phyloP scores from a whole-genome alignment of 768 basidiomycete species.

The Rhodotorula taiwanensis region DNA sequence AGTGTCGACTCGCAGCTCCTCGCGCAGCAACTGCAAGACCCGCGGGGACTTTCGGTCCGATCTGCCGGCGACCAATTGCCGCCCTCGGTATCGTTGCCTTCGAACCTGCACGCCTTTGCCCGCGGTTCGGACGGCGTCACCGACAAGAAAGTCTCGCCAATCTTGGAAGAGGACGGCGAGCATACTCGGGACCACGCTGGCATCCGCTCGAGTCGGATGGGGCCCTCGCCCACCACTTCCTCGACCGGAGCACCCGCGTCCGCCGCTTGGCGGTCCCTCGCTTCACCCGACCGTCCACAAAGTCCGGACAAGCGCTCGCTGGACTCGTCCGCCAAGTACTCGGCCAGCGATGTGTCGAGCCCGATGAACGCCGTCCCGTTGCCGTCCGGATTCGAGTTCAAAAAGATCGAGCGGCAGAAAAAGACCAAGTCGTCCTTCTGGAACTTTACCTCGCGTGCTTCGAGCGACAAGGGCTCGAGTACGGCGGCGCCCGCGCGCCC shows the following conservation, averaged over 20 bases:
- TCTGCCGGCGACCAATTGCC: slow-evolving; percentile 44
- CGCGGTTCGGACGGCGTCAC: slow-evolving; percentile 3
- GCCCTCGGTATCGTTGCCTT: slow-evolving; percentile 58
- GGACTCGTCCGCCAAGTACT: neutral
- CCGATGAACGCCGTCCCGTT: slow-evolving; percentile 79
- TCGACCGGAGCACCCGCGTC: too few relatives aligned
- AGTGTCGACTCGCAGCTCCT: too few relatives aligned
- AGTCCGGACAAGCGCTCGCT: slow-evolving; percentile 13
- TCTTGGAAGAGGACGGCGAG: neutral
- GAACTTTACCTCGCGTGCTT: slow-evolving; percentile 59
- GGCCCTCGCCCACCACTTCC: too few relatives aligned
- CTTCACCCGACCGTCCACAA: neutral
- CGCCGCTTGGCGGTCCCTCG: neutral
- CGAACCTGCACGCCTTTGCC: slow-evolving; percentile 46
- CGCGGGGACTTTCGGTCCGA: neutral
- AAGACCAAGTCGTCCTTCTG: slow-evolving; percentile 93
- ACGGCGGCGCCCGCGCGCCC: slow-evolving; percentile 51
- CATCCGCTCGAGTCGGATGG: neutral
- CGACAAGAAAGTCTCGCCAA: neutral
- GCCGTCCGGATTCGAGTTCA: slow-evolving; percentile 84
- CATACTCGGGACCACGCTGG: neutral
- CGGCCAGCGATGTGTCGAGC: slow-evolving; percentile 65
- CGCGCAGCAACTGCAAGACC: too few relatives aligned
- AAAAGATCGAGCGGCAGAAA: slow-evolving; percentile 69
- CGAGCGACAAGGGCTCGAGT: slow-evolving; percentile 7